Conservation (phyloP, 2,329 filamentous ascomycete genomes). For the Xylaria sp. region DNA sequence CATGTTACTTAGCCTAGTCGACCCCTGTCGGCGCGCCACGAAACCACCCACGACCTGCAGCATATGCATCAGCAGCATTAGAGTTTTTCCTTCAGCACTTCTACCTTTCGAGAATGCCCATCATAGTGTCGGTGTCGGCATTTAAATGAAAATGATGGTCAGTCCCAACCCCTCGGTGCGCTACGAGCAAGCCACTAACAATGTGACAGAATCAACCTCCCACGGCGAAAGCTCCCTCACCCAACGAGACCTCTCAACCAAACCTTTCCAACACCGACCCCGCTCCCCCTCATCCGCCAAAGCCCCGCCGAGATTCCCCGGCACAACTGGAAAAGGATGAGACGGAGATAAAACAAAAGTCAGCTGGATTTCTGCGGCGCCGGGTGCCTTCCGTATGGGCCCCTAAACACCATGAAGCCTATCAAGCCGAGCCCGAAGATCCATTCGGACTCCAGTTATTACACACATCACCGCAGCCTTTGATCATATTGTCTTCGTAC, state of each 20-base stretch:
- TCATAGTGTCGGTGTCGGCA: background rate
- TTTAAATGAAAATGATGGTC: background rate
- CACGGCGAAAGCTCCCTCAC: background rate
- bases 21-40: background rate
- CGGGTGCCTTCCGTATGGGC: background rate
- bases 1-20: background rate
- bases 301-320: background rate
- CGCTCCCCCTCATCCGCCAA: background rate
- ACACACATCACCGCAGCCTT: conserved; percentile 37
- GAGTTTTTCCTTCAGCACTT: too few species aligned
- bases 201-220: background rate
- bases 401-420: conserved; percentile 2
- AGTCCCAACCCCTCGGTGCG: background rate
- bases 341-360: background rate
- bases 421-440: conserved; percentile 15
- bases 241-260: background rate
- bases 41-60: background rate
- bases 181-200: background rate
- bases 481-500: conserved; percentile 49
- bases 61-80: background rate
- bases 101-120: too few species aligned
- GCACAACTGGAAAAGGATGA: background rate
- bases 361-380: background rate
- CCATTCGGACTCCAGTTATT: conserved; percentile 37
- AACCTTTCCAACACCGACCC: background rate